Conservation (phyloP, 768 basidiomycete species). For the Butyriboletus loyo region DNA sequence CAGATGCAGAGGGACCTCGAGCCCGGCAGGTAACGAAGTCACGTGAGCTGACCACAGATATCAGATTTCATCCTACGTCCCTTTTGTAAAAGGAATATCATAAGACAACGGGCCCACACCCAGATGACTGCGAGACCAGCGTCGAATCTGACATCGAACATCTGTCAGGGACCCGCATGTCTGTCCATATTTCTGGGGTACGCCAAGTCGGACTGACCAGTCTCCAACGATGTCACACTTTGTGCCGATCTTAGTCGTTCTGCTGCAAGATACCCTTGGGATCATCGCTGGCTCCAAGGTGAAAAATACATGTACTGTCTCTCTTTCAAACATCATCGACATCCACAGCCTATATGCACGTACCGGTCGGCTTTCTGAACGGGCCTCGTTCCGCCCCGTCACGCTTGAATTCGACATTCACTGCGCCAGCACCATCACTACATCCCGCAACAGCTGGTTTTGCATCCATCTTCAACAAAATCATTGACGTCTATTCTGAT, state of each 20-base stretch:
- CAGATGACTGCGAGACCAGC: neutral
- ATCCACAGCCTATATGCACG: conserved; percentile 39
- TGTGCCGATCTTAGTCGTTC: conserved; percentile 84
- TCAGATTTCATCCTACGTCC: too few relatives aligned
- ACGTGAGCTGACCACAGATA: too few relatives aligned
- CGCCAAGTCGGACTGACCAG: neutral
- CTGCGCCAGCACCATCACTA: conserved; percentile 70
- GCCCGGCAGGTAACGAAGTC: too few relatives aligned
- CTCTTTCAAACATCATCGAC: neutral
- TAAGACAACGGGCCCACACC: too few relatives aligned
- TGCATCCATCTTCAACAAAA: conserved; percentile 25
- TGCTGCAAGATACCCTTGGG: conserved; percentile 66
- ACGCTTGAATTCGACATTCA: conserved; percentile 59
- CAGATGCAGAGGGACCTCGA: too few relatives aligned
- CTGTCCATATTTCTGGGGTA: neutral
- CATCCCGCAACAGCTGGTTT: conserved; percentile 82
- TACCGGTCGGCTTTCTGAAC: conserved; percentile 78
- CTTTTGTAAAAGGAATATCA: too few relatives aligned
- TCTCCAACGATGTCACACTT: too few relatives aligned
- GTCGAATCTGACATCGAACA: neutral
- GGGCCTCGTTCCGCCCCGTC: conserved; percentile 72
- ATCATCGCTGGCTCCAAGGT: conserved; percentile 73
- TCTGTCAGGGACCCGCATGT: neutral
- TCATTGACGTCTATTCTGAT: conserved; percentile 57
- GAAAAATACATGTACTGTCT: neutral